Conservation (phyloP, 2,329 filamentous ascomycete species). For the Xylariaceae sp. region DNA sequence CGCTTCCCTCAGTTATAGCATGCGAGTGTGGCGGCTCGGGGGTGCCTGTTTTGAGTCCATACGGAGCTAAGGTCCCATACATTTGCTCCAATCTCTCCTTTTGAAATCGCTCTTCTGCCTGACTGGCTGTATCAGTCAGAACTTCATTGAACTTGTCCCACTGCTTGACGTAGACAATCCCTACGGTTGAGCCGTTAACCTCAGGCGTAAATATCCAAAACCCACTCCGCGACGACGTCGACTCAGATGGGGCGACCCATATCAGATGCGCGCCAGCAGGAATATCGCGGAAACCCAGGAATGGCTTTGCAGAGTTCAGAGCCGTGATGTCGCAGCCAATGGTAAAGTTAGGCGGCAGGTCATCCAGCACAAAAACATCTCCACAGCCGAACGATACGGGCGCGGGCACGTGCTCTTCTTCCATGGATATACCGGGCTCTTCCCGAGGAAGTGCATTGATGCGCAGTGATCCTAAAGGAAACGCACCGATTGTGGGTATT, state of each 20-base stretch:
- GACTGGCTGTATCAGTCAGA: constrained; percentile 44
- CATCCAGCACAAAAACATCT: constrained; percentile 51
- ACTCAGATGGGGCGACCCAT: constrained; percentile 50
- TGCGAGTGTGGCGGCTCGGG: constrained; percentile 12
- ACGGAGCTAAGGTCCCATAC: constrained; percentile 42
- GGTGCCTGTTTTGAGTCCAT: constrained; percentile 34
- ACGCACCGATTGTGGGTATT: constrained; percentile 31
- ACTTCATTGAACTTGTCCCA: constrained; percentile 53
- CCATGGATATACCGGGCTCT: constrained; percentile 12
- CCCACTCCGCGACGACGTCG: constrained; percentile 48
- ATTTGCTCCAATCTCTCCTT: constrained; percentile 37
- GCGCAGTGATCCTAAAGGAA: constrained; percentile 21
- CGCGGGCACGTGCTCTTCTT: too few relatives aligned
- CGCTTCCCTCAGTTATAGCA: constrained; percentile 14
- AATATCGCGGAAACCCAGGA: constrained; percentile 52
- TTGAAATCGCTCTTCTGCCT: constrained; percentile 44
- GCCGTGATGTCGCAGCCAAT: constrained; percentile 52
- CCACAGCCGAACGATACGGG: constrained; percentile 33
- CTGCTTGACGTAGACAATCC: constrained; percentile 25
- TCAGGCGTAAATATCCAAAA: constrained; percentile 51
- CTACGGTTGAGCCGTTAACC: not conserved
- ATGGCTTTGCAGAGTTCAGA: constrained; percentile 41
- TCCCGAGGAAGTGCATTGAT: constrained; percentile 20
- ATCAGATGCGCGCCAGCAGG: constrained; percentile 56
- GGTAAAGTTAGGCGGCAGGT: constrained; percentile 47